Percentiles rank a stretch among this genome's conserved stretches.
Evolutionary conservation across 441 rosid genomes (phyloP).

Genomic region (Metrosideros polymorpha): DNA sequence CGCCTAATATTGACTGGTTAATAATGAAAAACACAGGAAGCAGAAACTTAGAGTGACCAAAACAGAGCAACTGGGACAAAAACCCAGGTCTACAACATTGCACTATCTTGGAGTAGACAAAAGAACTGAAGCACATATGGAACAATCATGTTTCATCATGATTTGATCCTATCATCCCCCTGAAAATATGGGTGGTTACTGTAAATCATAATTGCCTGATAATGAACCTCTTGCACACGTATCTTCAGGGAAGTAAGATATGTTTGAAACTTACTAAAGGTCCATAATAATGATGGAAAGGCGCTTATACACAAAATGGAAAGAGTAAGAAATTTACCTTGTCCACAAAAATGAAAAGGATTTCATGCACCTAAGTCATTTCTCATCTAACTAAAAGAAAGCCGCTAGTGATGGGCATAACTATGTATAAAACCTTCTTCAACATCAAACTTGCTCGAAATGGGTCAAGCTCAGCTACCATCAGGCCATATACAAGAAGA

Average conservation of each 20-base stretch:
- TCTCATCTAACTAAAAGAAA: background rate
- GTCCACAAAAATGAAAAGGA: background rate
- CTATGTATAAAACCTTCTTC: slow-evolving; percentile 33
- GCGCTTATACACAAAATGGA: background rate
- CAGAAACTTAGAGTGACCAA: background rate
- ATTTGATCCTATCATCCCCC: background rate
- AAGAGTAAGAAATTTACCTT: background rate
- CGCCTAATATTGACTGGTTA: background rate
- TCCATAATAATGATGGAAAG: background rate
- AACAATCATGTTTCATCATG: background rate
- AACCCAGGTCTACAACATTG: background rate
- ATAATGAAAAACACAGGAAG: background rate
- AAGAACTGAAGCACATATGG: background rate
- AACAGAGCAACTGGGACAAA: background rate
- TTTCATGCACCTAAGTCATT: background rate
- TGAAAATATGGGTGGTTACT: background rate
- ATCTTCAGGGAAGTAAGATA: background rate
- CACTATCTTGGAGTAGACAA: background rate
- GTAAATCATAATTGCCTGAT: background rate
- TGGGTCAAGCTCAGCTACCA: slow-evolving; percentile 32
- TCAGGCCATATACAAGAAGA: slow-evolving; percentile 38
- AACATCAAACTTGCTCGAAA: slow-evolving; percentile 32
- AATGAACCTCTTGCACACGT: background rate
- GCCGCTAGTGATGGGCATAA: background rate
- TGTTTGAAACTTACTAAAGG: background rate